Base-by-base conservation (phyloP, 176 grass and related monocot genomes). In the Oryza glumipatula region DNA sequence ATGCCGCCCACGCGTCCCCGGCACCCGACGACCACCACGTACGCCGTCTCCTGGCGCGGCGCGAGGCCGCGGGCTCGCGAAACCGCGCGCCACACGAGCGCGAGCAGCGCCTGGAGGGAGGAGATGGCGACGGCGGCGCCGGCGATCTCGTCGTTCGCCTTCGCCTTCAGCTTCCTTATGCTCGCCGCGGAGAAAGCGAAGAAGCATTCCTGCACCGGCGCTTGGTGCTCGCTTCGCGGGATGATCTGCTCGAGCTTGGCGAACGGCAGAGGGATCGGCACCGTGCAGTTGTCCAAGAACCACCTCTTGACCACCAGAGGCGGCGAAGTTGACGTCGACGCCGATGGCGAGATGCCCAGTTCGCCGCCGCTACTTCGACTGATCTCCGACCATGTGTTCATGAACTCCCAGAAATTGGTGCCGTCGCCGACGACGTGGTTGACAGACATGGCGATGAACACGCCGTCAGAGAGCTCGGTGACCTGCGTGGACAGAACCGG, bases 311-410 rank as follows among this genome's bases (percentile, higher is more conserved):
- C n/a, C 22, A 69, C 61, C 12, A 9, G 54, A 58, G 87, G 71
- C 19, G 22, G 24, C 17, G 5, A 38, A 38, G 36, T 38, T 5
- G 36, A 6, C 36, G 36, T 38, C 36, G 35, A 22, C 17, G 41
- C 5, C 6, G 35, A 16, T 1, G 80, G 83, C 28, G 82, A 47
- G 2, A 69, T 6, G 1, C 24, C 23, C 9, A 4, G 21, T 0
- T 54, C 19, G 5, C 9, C 1, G 21, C 49, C 35, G 30, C 22
- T n/a, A 10, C 54, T 4, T 0, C 89, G 80, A 32, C 56, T 28
- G 44, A 92, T 89, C 64, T 84, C 80, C 4, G 92, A 88, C 89
- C 89, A 91, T 1, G 84, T 76, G 30, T 88, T 86, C 47, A 94
- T 9, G 54, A 92, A 61, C 71, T 79, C 71, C 76, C 73, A 86